phyloP scores from a whole-genome alignment of 352 stramenopile species.

The Globisporangium camurandrum region DNA sequence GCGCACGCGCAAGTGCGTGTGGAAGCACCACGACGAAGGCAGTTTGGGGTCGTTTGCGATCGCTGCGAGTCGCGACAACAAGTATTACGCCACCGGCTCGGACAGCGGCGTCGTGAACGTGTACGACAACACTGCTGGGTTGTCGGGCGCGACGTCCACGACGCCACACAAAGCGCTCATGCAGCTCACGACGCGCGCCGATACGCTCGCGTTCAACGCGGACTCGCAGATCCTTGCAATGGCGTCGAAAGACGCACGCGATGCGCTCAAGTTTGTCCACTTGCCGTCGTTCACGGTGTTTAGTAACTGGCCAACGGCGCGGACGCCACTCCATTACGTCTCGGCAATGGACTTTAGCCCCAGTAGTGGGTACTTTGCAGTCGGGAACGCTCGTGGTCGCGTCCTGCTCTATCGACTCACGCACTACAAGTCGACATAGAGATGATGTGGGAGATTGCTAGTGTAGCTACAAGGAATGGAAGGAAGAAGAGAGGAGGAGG shows the following conservation, averaged over 20 bases:
- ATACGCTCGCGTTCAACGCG: conserved; percentile 88
- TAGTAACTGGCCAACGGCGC: conserved; percentile 95
- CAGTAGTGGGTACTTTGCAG: conserved; percentile 89
- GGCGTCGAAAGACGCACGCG: conserved; percentile 85
- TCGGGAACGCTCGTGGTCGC: conserved; percentile 95
- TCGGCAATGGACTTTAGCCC: conserved; percentile 95
- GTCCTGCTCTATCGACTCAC: conserved; percentile 95
- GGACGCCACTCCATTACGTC: conserved; percentile 96
- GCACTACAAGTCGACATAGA: conserved; percentile 89
- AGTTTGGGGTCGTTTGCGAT: conserved; percentile 80
- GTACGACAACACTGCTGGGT: conserved; percentile 84
- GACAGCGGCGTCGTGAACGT: conserved; percentile 97
- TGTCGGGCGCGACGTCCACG: conserved; percentile 30
- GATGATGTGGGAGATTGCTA: not conserved
- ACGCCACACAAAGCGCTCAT: conserved; percentile 94
- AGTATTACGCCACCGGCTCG: conserved; percentile 89
- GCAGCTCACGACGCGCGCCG: conserved; percentile 92
- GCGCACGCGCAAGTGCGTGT: conserved; percentile 75
- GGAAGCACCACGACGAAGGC: conserved; percentile 78
- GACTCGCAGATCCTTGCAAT: conserved; percentile 94
- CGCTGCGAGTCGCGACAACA: conserved; percentile 47
- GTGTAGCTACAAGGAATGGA: not conserved
- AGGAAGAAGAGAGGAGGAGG: no score
- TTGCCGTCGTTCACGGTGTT: conserved; percentile 93
- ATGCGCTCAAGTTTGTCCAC: conserved; percentile 95